Conservation (phyloP, 495 filamentous ascomycete species). For the Podospora bellae-mahoneyi region DNA sequence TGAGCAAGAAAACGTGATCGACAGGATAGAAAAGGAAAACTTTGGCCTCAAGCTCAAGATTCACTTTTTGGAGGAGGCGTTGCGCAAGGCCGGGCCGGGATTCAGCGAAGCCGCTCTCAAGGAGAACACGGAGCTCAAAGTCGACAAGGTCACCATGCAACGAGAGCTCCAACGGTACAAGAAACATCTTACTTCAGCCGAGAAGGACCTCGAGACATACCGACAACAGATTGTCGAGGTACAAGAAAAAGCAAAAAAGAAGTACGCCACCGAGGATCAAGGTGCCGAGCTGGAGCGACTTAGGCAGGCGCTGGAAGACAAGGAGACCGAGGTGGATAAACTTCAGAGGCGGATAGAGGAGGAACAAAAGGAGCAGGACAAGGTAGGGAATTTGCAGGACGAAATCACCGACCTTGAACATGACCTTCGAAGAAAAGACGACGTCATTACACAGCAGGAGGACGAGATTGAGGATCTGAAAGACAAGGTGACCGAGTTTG, state of each 20-base stretch:
- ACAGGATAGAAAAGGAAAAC: slow-evolving; percentile 91
- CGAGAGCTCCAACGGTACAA: slow-evolving; percentile 78
- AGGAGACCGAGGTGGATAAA: slow-evolving; percentile 54
- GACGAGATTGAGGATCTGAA: slow-evolving; percentile 40
- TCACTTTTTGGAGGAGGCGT: slow-evolving; percentile 72
- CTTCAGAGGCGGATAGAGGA: slow-evolving; percentile 51
- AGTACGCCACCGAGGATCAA: slow-evolving; percentile 62
- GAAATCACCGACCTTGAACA: slow-evolving; percentile 59
- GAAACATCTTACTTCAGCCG: slow-evolving; percentile 71
- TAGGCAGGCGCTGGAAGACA: slow-evolving; percentile 48
- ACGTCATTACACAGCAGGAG: slow-evolving; percentile 41
- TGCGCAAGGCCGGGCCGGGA: slow-evolving; percentile 79
- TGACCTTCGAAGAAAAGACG: slow-evolving; percentile 55
- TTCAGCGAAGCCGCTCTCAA: slow-evolving; percentile 82
- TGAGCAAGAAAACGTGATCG: slow-evolving; percentile 93
- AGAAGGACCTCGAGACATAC: slow-evolving; percentile 76
- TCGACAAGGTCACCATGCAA: slow-evolving; percentile 81
- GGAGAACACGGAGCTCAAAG: slow-evolving; percentile 94
- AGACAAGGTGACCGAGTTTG: slow-evolving; percentile 52
- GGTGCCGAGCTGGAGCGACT: slow-evolving; percentile 58
- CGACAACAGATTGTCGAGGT: slow-evolving; percentile 73
- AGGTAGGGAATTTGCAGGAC: slow-evolving; percentile 53
- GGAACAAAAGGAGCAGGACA: slow-evolving; percentile 36
- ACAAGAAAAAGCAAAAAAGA: slow-evolving; percentile 71
- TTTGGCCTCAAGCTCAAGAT: slow-evolving; percentile 78